phyloP scores from a whole-genome alignment of 106 monocot genomes.

The Allium sativum region DNA sequence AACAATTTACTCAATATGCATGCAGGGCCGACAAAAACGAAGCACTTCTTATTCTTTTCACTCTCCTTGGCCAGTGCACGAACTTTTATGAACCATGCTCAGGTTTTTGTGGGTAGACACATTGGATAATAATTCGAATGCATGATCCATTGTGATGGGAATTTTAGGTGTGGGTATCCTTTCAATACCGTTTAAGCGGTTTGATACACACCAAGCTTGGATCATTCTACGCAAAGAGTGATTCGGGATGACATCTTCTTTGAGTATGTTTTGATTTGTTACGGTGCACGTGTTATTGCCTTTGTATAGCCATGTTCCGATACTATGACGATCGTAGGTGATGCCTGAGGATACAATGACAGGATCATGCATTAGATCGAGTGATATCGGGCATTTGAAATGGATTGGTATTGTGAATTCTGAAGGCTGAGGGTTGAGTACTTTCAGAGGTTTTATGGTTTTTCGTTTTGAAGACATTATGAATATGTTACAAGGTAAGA shows the following conservation, averaged over 20 bases:
- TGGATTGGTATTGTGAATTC: background rate
- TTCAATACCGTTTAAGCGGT: constrained; percentile 26
- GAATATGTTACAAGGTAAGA: too few species aligned
- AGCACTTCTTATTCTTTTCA: constrained; percentile 29
- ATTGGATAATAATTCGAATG: background rate
- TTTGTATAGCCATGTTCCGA: constrained; percentile 42
- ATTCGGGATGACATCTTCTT: constrained; percentile 36
- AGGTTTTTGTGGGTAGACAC: background rate
- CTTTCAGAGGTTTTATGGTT: too few species aligned
- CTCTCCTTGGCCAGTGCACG: constrained; percentile 23
- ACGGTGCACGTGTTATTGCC: constrained; percentile 52
- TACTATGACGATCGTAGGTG: constrained; percentile 76
- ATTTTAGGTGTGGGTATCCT: constrained; percentile 40
- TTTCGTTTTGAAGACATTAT: too few species aligned
- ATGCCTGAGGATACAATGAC: constrained; percentile 63
- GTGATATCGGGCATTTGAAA: constrained; percentile 73
- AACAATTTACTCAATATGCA: constrained; percentile 17
- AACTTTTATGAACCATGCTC: constrained; percentile 8
- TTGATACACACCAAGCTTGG: constrained; percentile 45
- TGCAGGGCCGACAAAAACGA: constrained; percentile 16
- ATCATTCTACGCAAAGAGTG: constrained; percentile 41
- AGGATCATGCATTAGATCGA: constrained; percentile 62
- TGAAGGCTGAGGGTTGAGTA: too few species aligned
- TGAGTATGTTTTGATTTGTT: constrained; percentile 10
- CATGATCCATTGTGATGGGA: constrained; percentile 16